Evolutionary conservation across 1,284 basidiomycete species (phyloP).

Genomic region (Coniophora puteana): DNA sequence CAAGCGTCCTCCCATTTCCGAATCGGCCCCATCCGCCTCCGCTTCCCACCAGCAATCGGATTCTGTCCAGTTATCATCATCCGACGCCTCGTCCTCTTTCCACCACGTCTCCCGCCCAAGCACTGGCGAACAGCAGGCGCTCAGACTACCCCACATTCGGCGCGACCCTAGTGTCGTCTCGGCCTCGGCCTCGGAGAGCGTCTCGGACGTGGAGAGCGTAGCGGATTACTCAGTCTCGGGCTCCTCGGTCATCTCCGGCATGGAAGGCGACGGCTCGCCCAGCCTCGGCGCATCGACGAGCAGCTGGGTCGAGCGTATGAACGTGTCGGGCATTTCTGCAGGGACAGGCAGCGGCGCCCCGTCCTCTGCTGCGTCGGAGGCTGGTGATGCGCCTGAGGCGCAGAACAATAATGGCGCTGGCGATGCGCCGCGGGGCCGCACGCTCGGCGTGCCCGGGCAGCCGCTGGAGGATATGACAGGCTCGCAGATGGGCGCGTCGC

Average conservation of each 20-base stretch:
- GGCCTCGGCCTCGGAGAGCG: constrained; percentile 50
- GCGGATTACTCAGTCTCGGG: constrained; percentile 25
- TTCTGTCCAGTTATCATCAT: constrained; percentile 5
- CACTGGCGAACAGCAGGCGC: no score
- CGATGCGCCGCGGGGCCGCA: constrained; percentile 14
- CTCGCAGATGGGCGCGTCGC: constrained; percentile 12
- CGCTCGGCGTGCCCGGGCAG: constrained; percentile 17
- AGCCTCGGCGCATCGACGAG: constrained; percentile 33
- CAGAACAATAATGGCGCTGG: no score
- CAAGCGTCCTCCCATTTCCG: no score
- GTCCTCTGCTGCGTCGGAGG: no score
- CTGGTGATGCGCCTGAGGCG: no score
- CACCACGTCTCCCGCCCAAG: no score
- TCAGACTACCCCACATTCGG: constrained; percentile 23
- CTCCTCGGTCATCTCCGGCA: constrained; percentile 12
- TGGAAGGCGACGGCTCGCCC: constrained; percentile 26
- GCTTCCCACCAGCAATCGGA: constrained; percentile 15
- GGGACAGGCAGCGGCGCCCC: no score
- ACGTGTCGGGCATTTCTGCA: no score
- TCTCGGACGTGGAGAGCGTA: constrained; percentile 39
- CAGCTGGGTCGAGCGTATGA: constrained; percentile 54
- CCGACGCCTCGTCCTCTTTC: constrained; percentile 10
- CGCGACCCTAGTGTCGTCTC: constrained; percentile 43
- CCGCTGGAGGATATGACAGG: no score
- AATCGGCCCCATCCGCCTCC: constrained; percentile 17